Percentiles rank a stretch among this genome's conserved stretches.
Conservation (phyloP, 148 eudicot genomes). For the Chenopodium formosanum region DNA sequence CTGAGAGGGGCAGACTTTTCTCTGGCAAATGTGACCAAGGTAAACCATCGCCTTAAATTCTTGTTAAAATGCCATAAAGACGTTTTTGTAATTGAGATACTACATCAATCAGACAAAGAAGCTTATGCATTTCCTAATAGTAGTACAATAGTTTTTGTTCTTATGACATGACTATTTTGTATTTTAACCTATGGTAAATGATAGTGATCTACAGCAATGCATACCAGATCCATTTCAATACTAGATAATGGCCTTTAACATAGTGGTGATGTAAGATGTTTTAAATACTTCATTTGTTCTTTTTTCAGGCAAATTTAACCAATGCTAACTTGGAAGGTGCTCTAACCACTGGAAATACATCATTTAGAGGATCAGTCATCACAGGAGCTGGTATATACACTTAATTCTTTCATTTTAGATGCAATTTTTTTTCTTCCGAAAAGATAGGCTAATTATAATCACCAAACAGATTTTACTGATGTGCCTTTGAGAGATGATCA, state of each 20-base stretch:
- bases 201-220: not conserved
- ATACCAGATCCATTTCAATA: not conserved
- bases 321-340: constrained; percentile 99
- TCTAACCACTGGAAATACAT: constrained; percentile 78
- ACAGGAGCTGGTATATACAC: constrained; percentile 74
- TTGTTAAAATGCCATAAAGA: not conserved
- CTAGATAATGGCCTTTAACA: not conserved
- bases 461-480: constrained; percentile 78
- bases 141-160: no score
- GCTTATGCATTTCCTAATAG: not conserved
- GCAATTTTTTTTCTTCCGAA: not conserved
- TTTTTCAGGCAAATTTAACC: constrained; percentile 66
- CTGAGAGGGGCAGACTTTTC: constrained; percentile 94
- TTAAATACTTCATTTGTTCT: not conserved
- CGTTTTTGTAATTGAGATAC: not conserved
- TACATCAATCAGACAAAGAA: not conserved
- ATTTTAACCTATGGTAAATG: no score
- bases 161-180: no score
- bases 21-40: constrained; percentile 86
- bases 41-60: constrained; percentile 16
- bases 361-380: constrained; percentile 79
- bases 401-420: not conserved
- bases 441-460: not conserved
- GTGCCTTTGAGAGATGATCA: constrained; percentile 95
- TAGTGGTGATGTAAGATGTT: not conserved